phyloP scores from a whole-genome alignment of 2,329 filamentous ascomycete genomes.

The Ilyonectria mors-panacis region DNA sequence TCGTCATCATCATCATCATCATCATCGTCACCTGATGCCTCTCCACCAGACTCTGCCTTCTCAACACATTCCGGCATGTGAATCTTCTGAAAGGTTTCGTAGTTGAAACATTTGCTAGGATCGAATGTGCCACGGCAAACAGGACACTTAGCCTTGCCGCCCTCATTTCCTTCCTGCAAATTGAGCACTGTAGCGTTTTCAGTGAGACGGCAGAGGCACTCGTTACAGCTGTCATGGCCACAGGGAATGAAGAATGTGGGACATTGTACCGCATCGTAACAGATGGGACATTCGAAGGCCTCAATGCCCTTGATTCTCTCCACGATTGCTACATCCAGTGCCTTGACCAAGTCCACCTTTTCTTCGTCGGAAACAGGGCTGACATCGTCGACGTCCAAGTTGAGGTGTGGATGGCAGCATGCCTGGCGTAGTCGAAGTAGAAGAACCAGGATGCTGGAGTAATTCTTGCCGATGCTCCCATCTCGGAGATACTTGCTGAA shows the following conservation, averaged over 20 bases:
- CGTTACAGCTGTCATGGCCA: conserved; percentile 83
- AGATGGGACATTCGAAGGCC: conserved; percentile 85
- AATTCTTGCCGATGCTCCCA: conserved; percentile 77
- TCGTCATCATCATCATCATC: conserved; percentile 47
- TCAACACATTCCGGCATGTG: conserved; percentile 72
- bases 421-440: conserved; percentile 87
- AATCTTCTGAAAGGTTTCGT: conserved; percentile 79
- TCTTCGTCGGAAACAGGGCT: conserved; percentile 61
- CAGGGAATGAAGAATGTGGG: conserved; percentile 86
- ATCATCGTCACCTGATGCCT: conserved; percentile 52
- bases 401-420: conserved; percentile 57
- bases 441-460: conserved; percentile 85
- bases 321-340: conserved; percentile 73
- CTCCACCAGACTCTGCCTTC: conserved; percentile 54
- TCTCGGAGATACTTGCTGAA: conserved; percentile 84
- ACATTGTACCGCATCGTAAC: conserved; percentile 82
- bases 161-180: conserved; percentile 73
- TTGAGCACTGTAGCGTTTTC: conserved; percentile 70
- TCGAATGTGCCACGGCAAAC: conserved; percentile 80
- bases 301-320: conserved; percentile 72
- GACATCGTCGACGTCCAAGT: conserved; percentile 54
- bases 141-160: conserved; percentile 76
- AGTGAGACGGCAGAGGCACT: conserved; percentile 80
- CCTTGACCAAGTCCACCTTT: conserved; percentile 74
- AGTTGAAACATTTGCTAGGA: conserved; percentile 80